A percentile compares a stretch with the other conserved stretches of the same genome.
Conservation (phyloP, 768 basidiomycete species). For the Termitomyces sp. region DNA sequence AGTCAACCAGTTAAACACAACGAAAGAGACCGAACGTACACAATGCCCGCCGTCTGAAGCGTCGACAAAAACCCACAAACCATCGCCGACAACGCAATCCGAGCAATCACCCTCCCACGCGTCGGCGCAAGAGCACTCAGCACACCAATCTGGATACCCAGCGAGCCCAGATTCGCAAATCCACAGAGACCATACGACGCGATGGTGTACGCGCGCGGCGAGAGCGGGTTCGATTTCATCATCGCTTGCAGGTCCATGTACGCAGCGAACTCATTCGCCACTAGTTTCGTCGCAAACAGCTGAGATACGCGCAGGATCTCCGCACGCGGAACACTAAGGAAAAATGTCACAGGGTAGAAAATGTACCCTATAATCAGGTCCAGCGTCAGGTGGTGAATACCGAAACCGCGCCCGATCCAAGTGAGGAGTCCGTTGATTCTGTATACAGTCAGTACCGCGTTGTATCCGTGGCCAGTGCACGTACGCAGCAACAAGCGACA, state of each 20-base stretch:
- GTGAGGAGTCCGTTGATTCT: slow-evolving; percentile 78
- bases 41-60: slow-evolving; percentile 28
- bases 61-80: slow-evolving; percentile 30
- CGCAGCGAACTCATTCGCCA: slow-evolving; percentile 85
- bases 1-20: slow-evolving; percentile 6
- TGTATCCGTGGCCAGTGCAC: slow-evolving; percentile 10
- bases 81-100: slow-evolving; percentile 54
- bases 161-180: slow-evolving; percentile 81
- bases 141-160: slow-evolving; percentile 75
- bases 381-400: slow-evolving; percentile 75
- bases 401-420: slow-evolving; percentile 86
- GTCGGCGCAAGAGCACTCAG: slow-evolving; percentile 42
- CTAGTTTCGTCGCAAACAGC: slow-evolving; percentile 80
- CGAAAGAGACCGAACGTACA: slow-evolving; percentile 11
- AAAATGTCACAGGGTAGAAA: slow-evolving; percentile 84
- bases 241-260: slow-evolving; percentile 57
- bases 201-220: slow-evolving; percentile 73
- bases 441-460: not conserved
- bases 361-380: slow-evolving; percentile 83
- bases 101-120: slow-evolving; percentile 65
- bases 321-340: slow-evolving; percentile 70
- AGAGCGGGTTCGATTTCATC: slow-evolving; percentile 48
- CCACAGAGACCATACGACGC: slow-evolving; percentile 87
- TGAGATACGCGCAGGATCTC: slow-evolving; percentile 81
- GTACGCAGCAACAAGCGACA: slow-evolving; percentile 69